Base-by-base conservation (phyloP, 495 filamentous ascomycete species). In the Xylaria scruposa region DNA sequence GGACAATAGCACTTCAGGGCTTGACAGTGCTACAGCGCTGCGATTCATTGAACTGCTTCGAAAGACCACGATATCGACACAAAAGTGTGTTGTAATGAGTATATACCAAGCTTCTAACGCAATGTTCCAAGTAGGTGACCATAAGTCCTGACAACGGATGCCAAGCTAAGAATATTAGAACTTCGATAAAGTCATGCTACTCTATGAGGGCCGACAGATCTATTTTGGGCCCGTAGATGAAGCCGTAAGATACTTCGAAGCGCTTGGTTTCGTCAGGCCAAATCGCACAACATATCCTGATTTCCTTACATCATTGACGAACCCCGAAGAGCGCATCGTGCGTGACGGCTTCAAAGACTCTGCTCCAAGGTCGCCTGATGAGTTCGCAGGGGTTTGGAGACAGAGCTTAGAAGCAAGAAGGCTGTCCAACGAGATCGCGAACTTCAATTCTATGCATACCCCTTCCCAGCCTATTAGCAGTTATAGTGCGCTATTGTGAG, bases 281-380 rank as follows among this genome's bases (percentile, higher is more conserved):
- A 78, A 84, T 88, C 75, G 91, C 88, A 91, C 88, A 0, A 87
- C 90, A 21, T n/a, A n/a, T n/a, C n/a, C n/a, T n/a, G 92, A 94
- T 75, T 94, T 93, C 76, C 80, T 94, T 8, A 94, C 92, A 0
- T 91, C 90, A 5, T 85, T 94, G 75, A 93, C 91, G 13, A 91
- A 91, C 56, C 85, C 89, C 4, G 81, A 86, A 33, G 89, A 93
- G 63, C 88, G 92, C 13, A 83, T 85, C 38, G 81, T 90, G 49
- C 85, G 87, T 1, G 72, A 82, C 1, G 93, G 92, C 0, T 91
- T 85, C 78, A 88, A 93, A 66, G 79, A 85, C 42, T 82, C 83
- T 60, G 89, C 92, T 5, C 93, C 93, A 10, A 88, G n/a, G n/a
- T n/a, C n/a, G n/a, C n/a, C n/a, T n/a, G n/a, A n/a, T n/a, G n/a